Evolutionary conservation across 129 eudicot species (phyloP).

Genomic region (Tagetes patula): DNA sequence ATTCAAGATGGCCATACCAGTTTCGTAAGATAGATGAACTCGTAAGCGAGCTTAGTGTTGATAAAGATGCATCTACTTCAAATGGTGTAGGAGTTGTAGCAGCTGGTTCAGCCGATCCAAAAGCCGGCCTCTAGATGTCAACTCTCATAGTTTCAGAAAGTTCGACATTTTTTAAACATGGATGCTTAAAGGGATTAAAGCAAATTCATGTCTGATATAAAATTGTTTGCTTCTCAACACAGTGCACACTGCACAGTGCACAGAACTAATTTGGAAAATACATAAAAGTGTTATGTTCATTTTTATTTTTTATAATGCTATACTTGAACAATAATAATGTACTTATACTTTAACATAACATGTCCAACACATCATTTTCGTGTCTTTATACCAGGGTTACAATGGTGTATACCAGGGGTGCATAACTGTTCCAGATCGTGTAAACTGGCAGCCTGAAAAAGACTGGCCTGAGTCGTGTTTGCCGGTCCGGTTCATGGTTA

Average conservation of each 20-base stretch:
- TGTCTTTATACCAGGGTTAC: too few relatives aligned
- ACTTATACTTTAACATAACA: too few relatives aligned
- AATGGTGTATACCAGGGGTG: too few relatives aligned
- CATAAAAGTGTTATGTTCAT: neutral
- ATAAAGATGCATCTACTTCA: conserved; percentile 37
- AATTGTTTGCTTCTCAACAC: neutral
- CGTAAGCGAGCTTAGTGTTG: conserved; percentile 50
- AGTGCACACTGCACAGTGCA: neutral
- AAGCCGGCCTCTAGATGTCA: conserved; percentile 60
- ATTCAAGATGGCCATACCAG: conserved; percentile 89
- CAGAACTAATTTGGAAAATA: neutral
- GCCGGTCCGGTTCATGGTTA: too few relatives aligned
- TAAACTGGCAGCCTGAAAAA: too few relatives aligned
- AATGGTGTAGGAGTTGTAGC: conserved; percentile 91
- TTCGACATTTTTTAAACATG: neutral
- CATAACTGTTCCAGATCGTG: too few relatives aligned
- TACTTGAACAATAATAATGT: too few relatives aligned
- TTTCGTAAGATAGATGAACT: conserved; percentile 84
- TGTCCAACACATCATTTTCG: too few relatives aligned
- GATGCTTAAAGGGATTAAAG: neutral
- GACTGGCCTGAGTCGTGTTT: too few relatives aligned
- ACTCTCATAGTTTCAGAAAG: neutral
- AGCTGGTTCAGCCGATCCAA: conserved; percentile 83
- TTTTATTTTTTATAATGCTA: too few relatives aligned
- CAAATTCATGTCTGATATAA: neutral